Evolutionary conservation across 495 filamentous ascomycete species (phyloP), one percentile per base, ranked within the genome.

Genomic region (Cairneyella variabilis): DNA sequence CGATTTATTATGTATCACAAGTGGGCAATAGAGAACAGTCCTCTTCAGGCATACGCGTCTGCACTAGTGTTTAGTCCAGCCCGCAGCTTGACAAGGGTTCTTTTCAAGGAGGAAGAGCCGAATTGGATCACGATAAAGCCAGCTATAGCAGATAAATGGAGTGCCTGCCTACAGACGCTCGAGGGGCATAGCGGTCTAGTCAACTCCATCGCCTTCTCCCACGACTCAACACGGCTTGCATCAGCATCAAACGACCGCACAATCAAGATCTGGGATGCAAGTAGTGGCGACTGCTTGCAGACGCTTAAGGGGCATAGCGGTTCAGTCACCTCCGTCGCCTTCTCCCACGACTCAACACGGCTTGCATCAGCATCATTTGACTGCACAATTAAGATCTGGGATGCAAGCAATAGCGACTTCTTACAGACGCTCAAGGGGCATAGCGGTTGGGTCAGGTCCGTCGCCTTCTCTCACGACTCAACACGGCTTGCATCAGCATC

Each of bases 401-500:
- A 73, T 51, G 11, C 59, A 7, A 47, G 27, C 12, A 69, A 54
- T 54, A 53, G 37, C 43, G 17, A 37, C 43, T 56, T 20, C 46
- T 56, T 42, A 53, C 51, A 49, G 30, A 61, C 53, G 48, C 57
- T 66, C 18, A 43, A 57, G 37, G 59, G 56, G 51, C 63, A 70
- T 60, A 48, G 50, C 17, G 5, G 14, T 25, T 34, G 0, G 14
- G 57, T 69, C 34, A 34, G 5, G 40, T 61, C 30, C 44, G 59
- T 43, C 2, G 40, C 40, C 6, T 43, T 43, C 40, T 43, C 40
- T 20, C 12, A 20, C 4, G 32, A 49, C 18, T 53, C 48, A 42
- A 52, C 46, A n/a, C 50, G 51, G 17, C 14, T 73, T 6, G 70
- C 67, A 9, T 71, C 66, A 9, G 63, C 53, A 38, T 68, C 64